These are phyloP conservation scores for Melanogaster broomeanus DNA, from an alignment of 768 basidiomycete genomes.

Conservation along the genomic window DNA sequence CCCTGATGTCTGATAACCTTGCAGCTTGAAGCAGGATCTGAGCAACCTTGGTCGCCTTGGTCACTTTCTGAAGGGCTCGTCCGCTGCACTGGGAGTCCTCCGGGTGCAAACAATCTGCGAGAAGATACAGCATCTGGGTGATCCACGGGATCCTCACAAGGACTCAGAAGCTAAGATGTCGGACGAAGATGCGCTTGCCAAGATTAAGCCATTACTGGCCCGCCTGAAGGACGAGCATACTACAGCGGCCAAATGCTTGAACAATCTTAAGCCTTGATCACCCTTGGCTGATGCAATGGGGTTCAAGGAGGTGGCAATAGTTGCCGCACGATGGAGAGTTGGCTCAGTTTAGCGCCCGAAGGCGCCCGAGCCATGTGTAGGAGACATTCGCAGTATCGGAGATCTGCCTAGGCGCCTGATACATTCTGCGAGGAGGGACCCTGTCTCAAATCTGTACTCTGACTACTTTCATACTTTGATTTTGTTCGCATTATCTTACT, in stretches of 20 bases:
- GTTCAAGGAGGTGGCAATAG: slow-evolving; percentile 3
- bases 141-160: slow-evolving; percentile 55
- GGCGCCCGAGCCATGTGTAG: slow-evolving; percentile 6
- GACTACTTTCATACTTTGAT: slow-evolving; percentile 15
- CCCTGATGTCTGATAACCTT: slow-evolving; percentile 12
- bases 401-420: slow-evolving; percentile 16
- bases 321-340: slow-evolving; percentile 15
- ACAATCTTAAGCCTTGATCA: slow-evolving; percentile 23
- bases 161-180: slow-evolving; percentile 43
- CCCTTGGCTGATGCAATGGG: background rate
- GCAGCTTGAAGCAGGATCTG: slow-evolving; percentile 62
- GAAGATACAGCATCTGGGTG: slow-evolving; percentile 87
- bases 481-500: slow-evolving; percentile 19
- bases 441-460: slow-evolving; percentile 26
- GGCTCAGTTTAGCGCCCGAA: background rate
- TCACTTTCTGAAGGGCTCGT: slow-evolving; percentile 97
- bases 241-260: slow-evolving; percentile 69
- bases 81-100: slow-evolving; percentile 85
- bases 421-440: slow-evolving; percentile 19
- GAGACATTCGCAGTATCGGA: slow-evolving; percentile 15
- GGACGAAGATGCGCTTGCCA: slow-evolving; percentile 52
- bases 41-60: slow-evolving; percentile 69
- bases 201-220: slow-evolving; percentile 57
- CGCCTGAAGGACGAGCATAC: slow-evolving; percentile 69
- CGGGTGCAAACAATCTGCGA: slow-evolving; percentile 87